A percentile compares a stretch with the other conserved stretches of the same genome.
These are phyloP conservation scores for Penicillium lagena DNA, from an alignment of 495 filamentous ascomycete genomes.

Conservation along the genomic window DNA sequence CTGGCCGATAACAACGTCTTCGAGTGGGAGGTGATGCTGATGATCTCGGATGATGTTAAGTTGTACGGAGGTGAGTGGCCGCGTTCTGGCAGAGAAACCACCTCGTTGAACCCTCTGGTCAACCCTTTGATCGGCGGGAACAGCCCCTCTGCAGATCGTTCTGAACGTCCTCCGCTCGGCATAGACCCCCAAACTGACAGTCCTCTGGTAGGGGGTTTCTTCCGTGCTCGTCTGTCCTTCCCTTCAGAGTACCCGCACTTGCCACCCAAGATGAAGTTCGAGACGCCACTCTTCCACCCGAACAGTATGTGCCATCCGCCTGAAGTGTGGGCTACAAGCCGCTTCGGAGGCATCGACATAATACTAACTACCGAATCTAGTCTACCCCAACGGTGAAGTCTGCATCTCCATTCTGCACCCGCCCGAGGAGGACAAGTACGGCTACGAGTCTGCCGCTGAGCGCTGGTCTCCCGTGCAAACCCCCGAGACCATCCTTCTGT, in stretches of 20 bases:
- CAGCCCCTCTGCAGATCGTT: not conserved
- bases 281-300: slow-evolving; percentile 85
- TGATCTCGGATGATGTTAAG: slow-evolving; percentile 96
- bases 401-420: slow-evolving; percentile 98
- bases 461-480: slow-evolving; percentile 97
- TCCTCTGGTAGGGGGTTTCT: slow-evolving; percentile 66
- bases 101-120: not conserved
- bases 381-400: slow-evolving; percentile 83
- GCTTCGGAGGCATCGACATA: not conserved
- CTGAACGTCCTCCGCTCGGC: no score
- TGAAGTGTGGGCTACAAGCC: not conserved
- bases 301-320: slow-evolving; percentile 53
- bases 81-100: not conserved
- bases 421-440: slow-evolving; percentile 92
- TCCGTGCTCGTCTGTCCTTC: slow-evolving; percentile 74
- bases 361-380: slow-evolving; percentile 18
- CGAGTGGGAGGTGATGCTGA: slow-evolving; percentile 98
- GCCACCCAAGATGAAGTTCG: slow-evolving; percentile 89
- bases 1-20: slow-evolving; percentile 88
- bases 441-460: slow-evolving; percentile 88
- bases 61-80: slow-evolving; percentile 74
- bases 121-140: not conserved
- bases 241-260: slow-evolving; percentile 79
- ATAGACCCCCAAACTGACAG: not conserved
- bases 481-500: slow-evolving; percentile 89